These are phyloP conservation scores for Talaromyces sp. DNA, from an alignment of 2,329 filamentous ascomycete species.

Conservation along the genomic window DNA sequence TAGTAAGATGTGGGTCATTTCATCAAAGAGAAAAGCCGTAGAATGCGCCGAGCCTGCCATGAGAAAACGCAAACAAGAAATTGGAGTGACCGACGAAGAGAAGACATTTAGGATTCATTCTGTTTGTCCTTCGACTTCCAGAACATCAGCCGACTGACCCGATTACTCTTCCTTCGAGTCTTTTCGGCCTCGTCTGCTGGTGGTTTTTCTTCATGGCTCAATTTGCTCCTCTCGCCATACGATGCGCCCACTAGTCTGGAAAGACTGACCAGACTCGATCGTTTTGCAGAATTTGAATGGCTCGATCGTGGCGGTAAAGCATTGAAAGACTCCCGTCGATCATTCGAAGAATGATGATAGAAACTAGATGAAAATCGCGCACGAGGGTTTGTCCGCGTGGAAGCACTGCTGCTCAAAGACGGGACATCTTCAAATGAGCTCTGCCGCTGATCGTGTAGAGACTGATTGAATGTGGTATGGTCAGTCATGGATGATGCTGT, in stretches of 20 bases:
- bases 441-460: slow-evolving; percentile 37
- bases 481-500: slow-evolving; percentile 43
- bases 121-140: slow-evolving; percentile 49
- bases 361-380: slow-evolving; percentile 44
- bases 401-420: slow-evolving; percentile 49
- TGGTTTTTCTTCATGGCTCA: slow-evolving; percentile 44
- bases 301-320: slow-evolving; percentile 38
- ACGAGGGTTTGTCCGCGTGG: slow-evolving; percentile 44
- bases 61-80: slow-evolving; percentile 6
- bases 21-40: slow-evolving; percentile 5
- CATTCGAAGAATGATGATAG: slow-evolving; percentile 40
- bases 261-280: slow-evolving; percentile 48
- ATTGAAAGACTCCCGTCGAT: slow-evolving; percentile 44
- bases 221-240: slow-evolving; percentile 44
- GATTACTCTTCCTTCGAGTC: slow-evolving; percentile 42
- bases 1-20: slow-evolving; percentile 7
- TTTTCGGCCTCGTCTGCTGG: slow-evolving; percentile 38
- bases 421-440: slow-evolving; percentile 49
- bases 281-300: slow-evolving; percentile 41
- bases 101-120: slow-evolving; percentile 19
- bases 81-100: neutral
- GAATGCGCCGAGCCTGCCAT: slow-evolving; percentile 8
- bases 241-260: slow-evolving; percentile 46
- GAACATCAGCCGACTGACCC: slow-evolving; percentile 49
- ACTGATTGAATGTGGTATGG: slow-evolving; percentile 35